phyloP scores from a whole-genome alignment of 1,139 yeast species.

The Suhomyces wounanorum region DNA sequence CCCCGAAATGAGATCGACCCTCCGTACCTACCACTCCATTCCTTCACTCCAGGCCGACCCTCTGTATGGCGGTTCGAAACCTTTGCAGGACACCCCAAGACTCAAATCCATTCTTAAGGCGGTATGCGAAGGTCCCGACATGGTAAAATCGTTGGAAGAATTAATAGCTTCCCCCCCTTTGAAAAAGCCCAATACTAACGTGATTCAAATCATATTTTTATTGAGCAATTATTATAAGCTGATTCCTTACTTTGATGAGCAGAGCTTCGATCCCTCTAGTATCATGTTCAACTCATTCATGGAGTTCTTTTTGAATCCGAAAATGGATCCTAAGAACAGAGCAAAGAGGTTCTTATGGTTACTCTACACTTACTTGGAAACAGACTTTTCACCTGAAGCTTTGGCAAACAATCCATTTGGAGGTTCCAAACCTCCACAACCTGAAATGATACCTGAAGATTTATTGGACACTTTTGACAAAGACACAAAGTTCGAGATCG shows the following conservation, averaged over 20 bases:
- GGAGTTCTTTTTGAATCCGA: slow-evolving; percentile 63
- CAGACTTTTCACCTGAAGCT: slow-evolving; percentile 57
- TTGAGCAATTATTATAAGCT: slow-evolving; percentile 64
- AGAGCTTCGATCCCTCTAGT: slow-evolving; percentile 6
- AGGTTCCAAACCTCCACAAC: slow-evolving; percentile 47
- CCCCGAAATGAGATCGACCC: slow-evolving; percentile 93
- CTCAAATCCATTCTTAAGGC: slow-evolving; percentile 88
- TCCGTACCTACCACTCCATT: slow-evolving; percentile 89
- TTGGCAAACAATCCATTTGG: slow-evolving; percentile 69
- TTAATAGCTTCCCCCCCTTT: slow-evolving; percentile 38
- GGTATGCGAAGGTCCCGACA: slow-evolving; percentile 52
- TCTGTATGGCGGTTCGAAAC: slow-evolving; percentile 55
- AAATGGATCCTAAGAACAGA: slow-evolving; percentile 59
- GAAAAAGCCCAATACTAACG: slow-evolving; percentile 51
- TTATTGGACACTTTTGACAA: slow-evolving; percentile 53
- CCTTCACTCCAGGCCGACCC: slow-evolving; percentile 83
- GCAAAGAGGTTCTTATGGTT: slow-evolving; percentile 82
- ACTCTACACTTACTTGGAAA: slow-evolving; percentile 76
- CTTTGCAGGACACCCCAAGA: slow-evolving; percentile 92
- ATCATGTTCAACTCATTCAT: slow-evolving; percentile 37
- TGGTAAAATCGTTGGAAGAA: slow-evolving; percentile 51
- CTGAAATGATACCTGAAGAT: slow-evolving; percentile 42
- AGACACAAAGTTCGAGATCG: slow-evolving; percentile 71
- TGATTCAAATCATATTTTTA: slow-evolving; percentile 74
- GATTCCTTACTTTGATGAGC: slow-evolving; percentile 28